Conservation (phyloP, 768 basidiomycete species). For the Hypholoma sublateritium region DNA sequence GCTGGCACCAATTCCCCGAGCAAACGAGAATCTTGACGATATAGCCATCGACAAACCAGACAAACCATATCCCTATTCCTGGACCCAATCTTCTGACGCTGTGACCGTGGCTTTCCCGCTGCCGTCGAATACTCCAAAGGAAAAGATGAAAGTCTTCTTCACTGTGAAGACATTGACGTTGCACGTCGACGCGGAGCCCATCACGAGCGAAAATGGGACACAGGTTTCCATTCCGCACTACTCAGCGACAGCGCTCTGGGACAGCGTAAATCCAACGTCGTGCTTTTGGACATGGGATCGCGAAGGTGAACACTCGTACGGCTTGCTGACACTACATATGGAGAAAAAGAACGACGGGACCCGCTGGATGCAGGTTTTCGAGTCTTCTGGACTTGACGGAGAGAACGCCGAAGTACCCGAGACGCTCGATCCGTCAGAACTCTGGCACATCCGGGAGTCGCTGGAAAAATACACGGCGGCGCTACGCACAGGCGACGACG, state of each 20-base stretch:
- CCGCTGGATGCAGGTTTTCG: conserved; percentile 88
- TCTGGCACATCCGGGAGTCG: conserved; percentile 74
- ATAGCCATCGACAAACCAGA: conserved; percentile 26
- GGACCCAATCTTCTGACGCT: conserved; percentile 86
- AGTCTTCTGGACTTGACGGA: conserved; percentile 38
- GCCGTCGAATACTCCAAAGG: conserved; percentile 65
- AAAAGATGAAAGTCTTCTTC: conserved; percentile 67
- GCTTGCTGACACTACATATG: conserved; percentile 78
- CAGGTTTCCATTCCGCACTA: conserved; percentile 53
- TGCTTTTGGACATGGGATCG: conserved; percentile 94
- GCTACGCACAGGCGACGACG: conserved; percentile 56
- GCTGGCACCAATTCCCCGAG: conserved; percentile 65
- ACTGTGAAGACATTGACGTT: conserved; percentile 64
- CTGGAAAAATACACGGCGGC: conserved; percentile 85
- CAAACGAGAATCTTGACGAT: conserved; percentile 49
- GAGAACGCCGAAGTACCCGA: conserved; percentile 77
- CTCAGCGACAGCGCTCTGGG: conserved; percentile 73
- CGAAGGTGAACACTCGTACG: conserved; percentile 64
- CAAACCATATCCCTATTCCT: conserved; percentile 83
- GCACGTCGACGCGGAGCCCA: conserved; percentile 45
- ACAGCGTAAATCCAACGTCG: conserved; percentile 68
- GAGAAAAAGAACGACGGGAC: conserved; percentile 84
- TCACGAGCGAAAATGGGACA: conserved; percentile 17
- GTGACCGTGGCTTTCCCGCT: conserved; percentile 84
- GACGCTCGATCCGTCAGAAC: conserved; percentile 83